A percentile compares a stretch with the other conserved stretches of the same genome.
phyloP scores from a whole-genome alignment of 1,139 yeast genomes.

The Sugiyamaella novakii region DNA sequence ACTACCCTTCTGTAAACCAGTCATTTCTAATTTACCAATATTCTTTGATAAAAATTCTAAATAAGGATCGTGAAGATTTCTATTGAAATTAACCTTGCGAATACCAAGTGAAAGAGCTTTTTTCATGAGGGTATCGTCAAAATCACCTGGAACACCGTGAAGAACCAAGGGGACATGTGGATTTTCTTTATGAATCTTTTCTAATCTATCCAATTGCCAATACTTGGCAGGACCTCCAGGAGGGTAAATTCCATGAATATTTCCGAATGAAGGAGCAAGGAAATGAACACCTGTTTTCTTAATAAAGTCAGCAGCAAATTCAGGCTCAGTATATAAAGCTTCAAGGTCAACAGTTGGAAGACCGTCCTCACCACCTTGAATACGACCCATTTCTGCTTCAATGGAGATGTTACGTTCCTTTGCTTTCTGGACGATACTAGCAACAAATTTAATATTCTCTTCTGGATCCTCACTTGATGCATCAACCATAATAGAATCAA shows the following conservation, averaged over 20 bases:
- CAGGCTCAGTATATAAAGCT: slow-evolving; percentile 37
- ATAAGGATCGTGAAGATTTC: slow-evolving; percentile 30
- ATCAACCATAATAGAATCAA: slow-evolving; percentile 39
- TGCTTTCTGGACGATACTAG: slow-evolving; percentile 32
- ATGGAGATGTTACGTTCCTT: slow-evolving; percentile 33
- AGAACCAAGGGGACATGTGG: slow-evolving; percentile 30
- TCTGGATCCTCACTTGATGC: slow-evolving; percentile 36
- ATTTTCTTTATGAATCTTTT: slow-evolving; percentile 25
- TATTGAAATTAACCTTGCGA: slow-evolving; percentile 33
- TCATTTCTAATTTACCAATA: slow-evolving; percentile 28
- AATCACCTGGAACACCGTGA: slow-evolving; percentile 32
- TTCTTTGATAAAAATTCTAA: slow-evolving; percentile 26
- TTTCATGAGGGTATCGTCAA: slow-evolving; percentile 26
- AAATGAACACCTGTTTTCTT: slow-evolving; percentile 34
- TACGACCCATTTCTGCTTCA: slow-evolving; percentile 39
- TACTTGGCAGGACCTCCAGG: slow-evolving; percentile 35
- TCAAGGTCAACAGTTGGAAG: slow-evolving; percentile 35
- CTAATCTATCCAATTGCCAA: slow-evolving; percentile 34
- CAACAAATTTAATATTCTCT: slow-evolving; percentile 32
- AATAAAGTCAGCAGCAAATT: slow-evolving; percentile 33
- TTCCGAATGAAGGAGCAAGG: slow-evolving; percentile 38
- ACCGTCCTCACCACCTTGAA: slow-evolving; percentile 38
- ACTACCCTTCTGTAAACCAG: slow-evolving; percentile 28
- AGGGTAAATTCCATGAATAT: slow-evolving; percentile 37
- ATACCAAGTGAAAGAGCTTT: slow-evolving; percentile 30